Percentiles rank a stretch among this genome's conserved stretches.
Conservation (phyloP, 768 basidiomycete genomes). For the Pleurotus giganteus region DNA sequence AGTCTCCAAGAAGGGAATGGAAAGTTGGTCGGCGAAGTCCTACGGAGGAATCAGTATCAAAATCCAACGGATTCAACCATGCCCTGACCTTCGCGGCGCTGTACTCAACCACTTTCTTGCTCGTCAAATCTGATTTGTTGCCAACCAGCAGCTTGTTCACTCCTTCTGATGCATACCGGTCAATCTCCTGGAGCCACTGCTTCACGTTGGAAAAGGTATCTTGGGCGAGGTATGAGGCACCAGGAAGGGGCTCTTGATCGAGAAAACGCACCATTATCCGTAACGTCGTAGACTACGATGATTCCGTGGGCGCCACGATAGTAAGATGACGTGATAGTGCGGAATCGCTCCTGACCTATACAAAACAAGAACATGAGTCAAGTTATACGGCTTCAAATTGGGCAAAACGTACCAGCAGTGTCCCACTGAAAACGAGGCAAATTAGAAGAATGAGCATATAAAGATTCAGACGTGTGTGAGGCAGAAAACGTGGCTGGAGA, state of each 20-base stretch:
- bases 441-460: conserved; percentile 25
- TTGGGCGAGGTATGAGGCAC: conserved; percentile 27
- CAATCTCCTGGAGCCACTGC: conserved; percentile 92
- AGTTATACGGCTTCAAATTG: neutral
- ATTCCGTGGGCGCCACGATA: conserved; percentile 99
- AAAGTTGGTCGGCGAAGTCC: conserved; percentile 95
- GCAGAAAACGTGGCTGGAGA: neutral
- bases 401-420: conserved; percentile 70
- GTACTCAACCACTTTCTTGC: conserved; percentile 94
- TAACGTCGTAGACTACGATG: conserved; percentile 98
- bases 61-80: neutral
- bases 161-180: conserved; percentile 95
- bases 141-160: conserved; percentile 99
- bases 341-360: conserved; percentile 94
- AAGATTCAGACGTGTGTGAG: neutral
- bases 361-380: conserved; percentile 3
- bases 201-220: conserved; percentile 96
- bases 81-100: conserved; percentile 72
- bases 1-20: conserved; percentile 95
- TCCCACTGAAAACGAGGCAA: conserved; percentile 71
- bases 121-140: conserved; percentile 97
- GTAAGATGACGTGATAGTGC: conserved; percentile 99
- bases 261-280: conserved; percentile 71
- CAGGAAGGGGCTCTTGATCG: neutral
- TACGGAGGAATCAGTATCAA: conserved; percentile 26